Evolutionary conservation across 2,329 filamentous ascomycete species (phyloP).

Genomic region (Pestalotiopsis sp.): DNA sequence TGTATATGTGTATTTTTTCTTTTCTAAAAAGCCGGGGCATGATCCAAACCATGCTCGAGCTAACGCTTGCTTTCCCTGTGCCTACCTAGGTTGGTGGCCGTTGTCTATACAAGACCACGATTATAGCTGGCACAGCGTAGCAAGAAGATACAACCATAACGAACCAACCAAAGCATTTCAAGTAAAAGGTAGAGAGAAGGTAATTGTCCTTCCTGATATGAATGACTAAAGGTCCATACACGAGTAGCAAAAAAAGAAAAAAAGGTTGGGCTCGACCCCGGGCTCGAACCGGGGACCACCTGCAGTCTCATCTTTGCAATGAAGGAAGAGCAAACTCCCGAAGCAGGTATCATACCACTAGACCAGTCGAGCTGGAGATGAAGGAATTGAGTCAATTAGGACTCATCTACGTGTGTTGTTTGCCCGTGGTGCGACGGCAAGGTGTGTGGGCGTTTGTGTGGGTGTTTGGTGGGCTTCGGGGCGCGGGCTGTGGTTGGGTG

Average conservation of each 20-base stretch:
- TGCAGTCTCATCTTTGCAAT: not conserved
- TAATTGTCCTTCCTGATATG: not conserved
- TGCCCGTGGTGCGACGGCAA: not conserved
- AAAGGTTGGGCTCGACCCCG: constrained; percentile 8
- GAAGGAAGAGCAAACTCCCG: not conserved
- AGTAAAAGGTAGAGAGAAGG: not conserved
- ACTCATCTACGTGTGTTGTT: not conserved
- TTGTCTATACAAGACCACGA: no score
- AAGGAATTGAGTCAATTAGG: no score
- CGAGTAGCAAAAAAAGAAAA: not conserved
- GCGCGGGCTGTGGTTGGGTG: not conserved
- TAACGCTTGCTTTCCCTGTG: no score
- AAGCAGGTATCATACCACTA: constrained; percentile 10
- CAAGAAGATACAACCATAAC: not conserved
- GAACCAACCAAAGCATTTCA: not conserved
- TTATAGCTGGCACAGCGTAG: not conserved
- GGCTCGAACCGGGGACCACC: constrained; percentile 9
- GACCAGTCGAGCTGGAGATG: not conserved
- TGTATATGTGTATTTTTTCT: no score
- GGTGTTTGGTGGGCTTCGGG: not conserved
- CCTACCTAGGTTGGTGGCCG: no score
- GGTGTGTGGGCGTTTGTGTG: not conserved
- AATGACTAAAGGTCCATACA: not conserved
- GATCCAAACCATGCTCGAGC: no score
- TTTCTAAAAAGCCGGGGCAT: no score